Evolutionary conservation across 2,329 filamentous ascomycete genomes (phyloP).

Genomic region (Fusarium setosum): DNA sequence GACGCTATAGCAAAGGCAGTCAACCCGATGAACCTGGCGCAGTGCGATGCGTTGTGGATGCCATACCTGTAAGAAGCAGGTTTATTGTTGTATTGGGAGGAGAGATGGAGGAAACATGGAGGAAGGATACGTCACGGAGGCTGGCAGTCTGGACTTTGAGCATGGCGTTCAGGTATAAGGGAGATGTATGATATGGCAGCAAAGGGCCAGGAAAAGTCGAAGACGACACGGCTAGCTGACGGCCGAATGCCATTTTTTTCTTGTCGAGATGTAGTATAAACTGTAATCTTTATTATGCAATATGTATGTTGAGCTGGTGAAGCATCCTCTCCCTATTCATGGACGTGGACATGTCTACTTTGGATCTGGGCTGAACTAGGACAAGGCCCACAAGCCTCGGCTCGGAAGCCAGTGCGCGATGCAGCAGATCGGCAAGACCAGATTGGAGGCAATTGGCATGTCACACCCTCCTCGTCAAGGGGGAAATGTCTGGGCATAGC

Average conservation of each 20-base stretch:
- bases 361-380: no score
- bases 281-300: neutral
- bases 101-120: neutral
- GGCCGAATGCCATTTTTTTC: neutral
- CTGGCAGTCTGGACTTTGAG: constrained; percentile 39
- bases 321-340: no score
- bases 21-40: constrained; percentile 87
- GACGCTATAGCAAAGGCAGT: constrained; percentile 93
- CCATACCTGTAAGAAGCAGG: constrained; percentile 76
- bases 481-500: neutral
- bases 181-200: constrained; percentile 21
- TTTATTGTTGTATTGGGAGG: constrained; percentile 12
- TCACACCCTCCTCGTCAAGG: constrained; percentile 10
- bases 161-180: constrained; percentile 42
- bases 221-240: neutral
- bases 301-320: no score
- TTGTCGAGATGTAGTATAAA: neutral
- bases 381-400: constrained; percentile 27
- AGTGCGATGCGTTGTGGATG: constrained; percentile 97
- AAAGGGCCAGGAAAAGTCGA: constrained; percentile 13
- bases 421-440: constrained; percentile 21
- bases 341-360: no score
- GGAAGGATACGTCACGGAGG: neutral
- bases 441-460: neutral
- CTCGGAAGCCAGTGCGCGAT: constrained; percentile 10